Evolutionary conservation across 108 stramenopile genomes (phyloP), one percentile per base, ranked within the genome.

Genomic region (Fistulifera pelliculosa): DNA sequence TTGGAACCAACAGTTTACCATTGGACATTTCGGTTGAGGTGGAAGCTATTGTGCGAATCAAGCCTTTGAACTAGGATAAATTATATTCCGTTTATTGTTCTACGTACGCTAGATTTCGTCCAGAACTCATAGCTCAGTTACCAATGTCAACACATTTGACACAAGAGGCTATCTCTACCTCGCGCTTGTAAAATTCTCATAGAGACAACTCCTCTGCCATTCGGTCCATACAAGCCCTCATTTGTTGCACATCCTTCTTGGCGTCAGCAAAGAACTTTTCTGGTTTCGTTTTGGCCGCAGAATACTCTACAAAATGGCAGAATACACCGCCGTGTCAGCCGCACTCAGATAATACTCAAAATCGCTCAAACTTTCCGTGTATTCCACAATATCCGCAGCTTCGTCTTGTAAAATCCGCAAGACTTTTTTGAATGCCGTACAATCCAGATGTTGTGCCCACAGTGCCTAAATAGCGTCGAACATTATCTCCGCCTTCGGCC

Each of bases 391-490:
- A 54, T 82, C 81, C 16, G 69, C 68, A 0, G 75, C 77, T 49
- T 69, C 38, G 1, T 73, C 71, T 21, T 61, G 57, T 13, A 82
- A 49, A 11, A 47, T 47, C 49, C 69, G 74, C 68, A 82, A 12
- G 60, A 64, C 48, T 56, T 78, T n/a, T 73, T 2, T 42, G 38
- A 39, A 79, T 71, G 14, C 77, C 77, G 54, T 64, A 76, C 28
- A 79, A 28, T 13, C 68, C 64, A 10, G 64, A 66, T 15, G 63
- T 48, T 1, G 61, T 63, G 0, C 75, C 77, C 38, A 83, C 77
- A 0, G 81, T 83, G 0, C 81, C 81, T 12, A 83, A 49, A 47
- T 79, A 83, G 18, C 81, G 54, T 38, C 81, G 52, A 31, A 83
- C 66, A 56, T 78, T 76, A 56, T 83, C 81, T 4, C 81, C 81